phyloP scores from a whole-genome alignment of 139 green algal genomes.

The Edaphochlamys debaryana region DNA sequence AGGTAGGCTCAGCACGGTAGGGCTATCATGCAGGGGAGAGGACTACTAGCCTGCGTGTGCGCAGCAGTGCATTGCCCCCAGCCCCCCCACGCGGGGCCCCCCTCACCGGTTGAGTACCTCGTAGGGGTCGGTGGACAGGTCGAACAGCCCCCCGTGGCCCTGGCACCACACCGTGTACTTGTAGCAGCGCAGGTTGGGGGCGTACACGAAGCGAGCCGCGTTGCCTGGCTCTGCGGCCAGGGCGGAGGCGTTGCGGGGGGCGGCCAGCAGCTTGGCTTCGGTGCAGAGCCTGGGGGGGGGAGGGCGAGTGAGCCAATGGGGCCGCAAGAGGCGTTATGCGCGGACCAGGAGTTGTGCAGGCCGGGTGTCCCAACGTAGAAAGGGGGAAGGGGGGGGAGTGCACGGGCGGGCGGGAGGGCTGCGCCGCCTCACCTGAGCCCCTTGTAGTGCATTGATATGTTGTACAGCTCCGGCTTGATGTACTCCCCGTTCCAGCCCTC shows the following conservation, averaged over 20 bases:
- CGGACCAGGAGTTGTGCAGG: too few species aligned
- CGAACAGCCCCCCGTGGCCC: slow-evolving; percentile 23
- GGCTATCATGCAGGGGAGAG: neutral
- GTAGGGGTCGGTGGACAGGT: slow-evolving; percentile 12
- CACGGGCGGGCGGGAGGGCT: too few species aligned
- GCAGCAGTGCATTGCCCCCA: too few species aligned
- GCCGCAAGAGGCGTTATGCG: too few species aligned
- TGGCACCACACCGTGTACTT: slow-evolving; percentile 39
- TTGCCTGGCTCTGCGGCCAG: neutral
- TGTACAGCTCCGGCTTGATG: neutral
- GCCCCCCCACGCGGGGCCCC: too few species aligned
- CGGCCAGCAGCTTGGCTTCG: neutral
- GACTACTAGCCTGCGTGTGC: too few species aligned
- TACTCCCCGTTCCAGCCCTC: slow-evolving; percentile 13
- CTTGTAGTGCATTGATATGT: neutral
- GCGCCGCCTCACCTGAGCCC: too few species aligned
- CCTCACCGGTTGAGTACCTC: slow-evolving; percentile 28
- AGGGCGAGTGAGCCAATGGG: too few species aligned
- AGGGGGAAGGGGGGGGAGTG: too few species aligned
- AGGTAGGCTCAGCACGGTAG: neutral
- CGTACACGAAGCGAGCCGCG: neutral
- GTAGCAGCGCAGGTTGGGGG: neutral
- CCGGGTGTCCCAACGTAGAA: too few species aligned
- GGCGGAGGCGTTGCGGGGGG: neutral
- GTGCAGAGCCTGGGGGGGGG: neutral